Conservation (phyloP, 179 eudicot species). For the Gypsophila paniculata region DNA sequence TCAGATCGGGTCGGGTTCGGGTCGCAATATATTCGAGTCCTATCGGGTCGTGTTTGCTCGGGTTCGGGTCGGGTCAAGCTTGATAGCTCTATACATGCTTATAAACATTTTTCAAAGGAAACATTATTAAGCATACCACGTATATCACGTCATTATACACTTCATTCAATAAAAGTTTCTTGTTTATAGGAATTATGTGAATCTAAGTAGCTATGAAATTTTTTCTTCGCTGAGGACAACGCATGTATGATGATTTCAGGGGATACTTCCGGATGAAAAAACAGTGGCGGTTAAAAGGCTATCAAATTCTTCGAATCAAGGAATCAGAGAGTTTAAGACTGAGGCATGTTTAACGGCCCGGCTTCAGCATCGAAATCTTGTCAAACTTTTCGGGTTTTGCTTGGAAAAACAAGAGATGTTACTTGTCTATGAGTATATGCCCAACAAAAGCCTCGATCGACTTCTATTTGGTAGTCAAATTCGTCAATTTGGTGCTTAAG, state of each 20-base stretch:
- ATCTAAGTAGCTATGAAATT: too few species aligned
- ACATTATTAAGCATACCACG: too few species aligned
- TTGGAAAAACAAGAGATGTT: slow-evolving; percentile 31
- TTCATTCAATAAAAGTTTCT: too few species aligned
- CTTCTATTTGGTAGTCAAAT: slow-evolving; percentile 30
- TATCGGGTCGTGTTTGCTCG: too few species aligned
- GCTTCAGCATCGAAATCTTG: slow-evolving; percentile 27
- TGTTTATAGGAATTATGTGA: too few species aligned
- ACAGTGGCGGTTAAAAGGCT: slow-evolving; percentile 50
- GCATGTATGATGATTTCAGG: slow-evolving; percentile 29
- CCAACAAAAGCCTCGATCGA: slow-evolving; percentile 40
- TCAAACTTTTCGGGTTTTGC: slow-evolving; percentile 26
- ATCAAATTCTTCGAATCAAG: slow-evolving; percentile 31
- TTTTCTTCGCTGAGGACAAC: not conserved
- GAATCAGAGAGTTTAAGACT: slow-evolving; percentile 38
- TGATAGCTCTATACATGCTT: too few species aligned
- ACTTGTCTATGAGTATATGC: slow-evolving; percentile 39
- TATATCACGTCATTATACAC: too few species aligned
- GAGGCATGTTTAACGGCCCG: slow-evolving; percentile 24
- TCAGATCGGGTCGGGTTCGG: too few species aligned
- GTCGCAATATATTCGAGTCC: too few species aligned
- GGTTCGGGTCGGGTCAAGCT: too few species aligned
- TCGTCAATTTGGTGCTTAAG: not conserved
- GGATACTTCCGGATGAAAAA: slow-evolving; percentile 35
- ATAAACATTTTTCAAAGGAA: too few species aligned